Evolutionary conservation across 495 filamentous ascomycete genomes (phyloP).

Genomic region (Echria macrotheca): DNA sequence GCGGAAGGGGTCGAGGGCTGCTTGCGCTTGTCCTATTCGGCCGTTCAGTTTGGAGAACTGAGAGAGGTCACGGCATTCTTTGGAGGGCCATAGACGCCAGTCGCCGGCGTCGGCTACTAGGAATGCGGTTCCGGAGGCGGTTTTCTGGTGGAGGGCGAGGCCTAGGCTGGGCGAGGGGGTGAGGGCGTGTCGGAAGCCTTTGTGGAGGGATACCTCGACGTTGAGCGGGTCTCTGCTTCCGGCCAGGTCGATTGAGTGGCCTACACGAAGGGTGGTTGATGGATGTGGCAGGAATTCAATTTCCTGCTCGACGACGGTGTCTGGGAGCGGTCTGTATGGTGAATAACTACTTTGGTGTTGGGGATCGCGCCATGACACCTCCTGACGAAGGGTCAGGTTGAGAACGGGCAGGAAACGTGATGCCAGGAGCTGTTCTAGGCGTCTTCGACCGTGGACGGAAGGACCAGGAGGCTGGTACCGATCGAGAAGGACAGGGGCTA

Average conservation of each 20-base stretch:
- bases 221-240: slow-evolving; percentile 13
- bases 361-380: slow-evolving; percentile 15
- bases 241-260: slow-evolving; percentile 16
- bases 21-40: not conserved
- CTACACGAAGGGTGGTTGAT: slow-evolving; percentile 15
- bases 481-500: slow-evolving; percentile 15
- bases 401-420: slow-evolving; percentile 20
- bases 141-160: slow-evolving; percentile 16
- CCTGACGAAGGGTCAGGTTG: slow-evolving; percentile 18
- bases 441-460: slow-evolving; percentile 15
- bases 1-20: slow-evolving; percentile 14
- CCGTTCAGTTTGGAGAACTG: slow-evolving; percentile 14
- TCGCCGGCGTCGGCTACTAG: slow-evolving; percentile 20
- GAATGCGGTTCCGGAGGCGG: slow-evolving; percentile 16
- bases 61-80: slow-evolving; percentile 19
- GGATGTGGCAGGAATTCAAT: slow-evolving; percentile 20
- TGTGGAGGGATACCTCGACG: slow-evolving; percentile 19
- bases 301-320: slow-evolving; percentile 22
- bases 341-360: not conserved
- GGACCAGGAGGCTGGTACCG: slow-evolving; percentile 25
- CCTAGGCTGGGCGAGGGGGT: slow-evolving; percentile 14
- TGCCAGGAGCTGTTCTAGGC: slow-evolving; percentile 18
- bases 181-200: not conserved
- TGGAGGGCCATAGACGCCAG: slow-evolving; percentile 13
- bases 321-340: slow-evolving; percentile 1